Conservation (phyloP, 306 rosid genomes). For the Castanea sativa region DNA sequence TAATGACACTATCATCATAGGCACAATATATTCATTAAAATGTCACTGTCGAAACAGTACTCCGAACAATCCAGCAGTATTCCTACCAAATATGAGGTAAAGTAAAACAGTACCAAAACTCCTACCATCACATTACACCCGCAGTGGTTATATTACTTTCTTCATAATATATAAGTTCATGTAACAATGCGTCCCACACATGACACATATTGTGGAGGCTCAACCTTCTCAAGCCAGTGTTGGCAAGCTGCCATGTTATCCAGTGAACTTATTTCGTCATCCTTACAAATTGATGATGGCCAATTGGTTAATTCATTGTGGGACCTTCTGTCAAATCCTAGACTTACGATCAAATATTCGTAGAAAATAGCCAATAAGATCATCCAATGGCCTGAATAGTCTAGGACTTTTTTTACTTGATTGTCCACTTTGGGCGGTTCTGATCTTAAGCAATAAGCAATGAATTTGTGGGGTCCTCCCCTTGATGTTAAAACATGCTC, state of each 20-base stretch:
- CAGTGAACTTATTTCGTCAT: conserved; percentile 28
- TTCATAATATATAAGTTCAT: too few relatives aligned
- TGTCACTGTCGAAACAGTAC: fast-evolving
- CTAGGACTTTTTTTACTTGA: conserved; percentile 7
- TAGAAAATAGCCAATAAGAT: neutral
- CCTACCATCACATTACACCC: too few relatives aligned
- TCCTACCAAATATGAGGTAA: too few relatives aligned
- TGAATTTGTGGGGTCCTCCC: conserved; percentile 2
- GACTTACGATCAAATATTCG: too few relatives aligned
- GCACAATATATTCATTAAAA: too few relatives aligned
- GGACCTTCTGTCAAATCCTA: neutral
- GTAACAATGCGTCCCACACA: too few relatives aligned
- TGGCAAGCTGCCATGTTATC: neutral
- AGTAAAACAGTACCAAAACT: too few relatives aligned
- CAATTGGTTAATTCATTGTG: neutral
- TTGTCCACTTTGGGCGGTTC: conserved; percentile 25
- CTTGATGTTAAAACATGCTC: neutral
- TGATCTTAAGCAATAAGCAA: neutral
- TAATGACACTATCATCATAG: too few relatives aligned
- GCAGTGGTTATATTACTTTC: too few relatives aligned
- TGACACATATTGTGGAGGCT: too few relatives aligned
- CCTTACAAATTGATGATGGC: conserved; percentile 26
- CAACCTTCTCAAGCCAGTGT: neutral
- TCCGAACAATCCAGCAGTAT: too few relatives aligned
- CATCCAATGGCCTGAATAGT: neutral